Evolutionary conservation across 441 rosid species (phyloP).

Genomic region (Gossypium aridum): DNA sequence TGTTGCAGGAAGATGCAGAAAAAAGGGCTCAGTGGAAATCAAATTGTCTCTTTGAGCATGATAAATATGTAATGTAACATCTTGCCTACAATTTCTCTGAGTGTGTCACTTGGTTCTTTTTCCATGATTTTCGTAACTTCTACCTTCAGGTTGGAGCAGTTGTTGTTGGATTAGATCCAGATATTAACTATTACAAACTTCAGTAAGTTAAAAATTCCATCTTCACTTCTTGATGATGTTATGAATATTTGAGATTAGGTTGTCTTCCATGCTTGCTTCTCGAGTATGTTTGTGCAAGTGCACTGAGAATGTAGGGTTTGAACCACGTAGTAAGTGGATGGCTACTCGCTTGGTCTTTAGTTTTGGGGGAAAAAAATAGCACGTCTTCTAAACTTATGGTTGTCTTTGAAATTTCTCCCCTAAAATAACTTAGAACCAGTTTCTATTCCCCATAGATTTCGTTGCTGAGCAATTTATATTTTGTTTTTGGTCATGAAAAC

Average conservation of each 20-base stretch:
- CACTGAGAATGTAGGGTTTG: not conserved
- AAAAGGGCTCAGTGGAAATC: conserved; percentile 60
- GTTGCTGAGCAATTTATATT: not conserved
- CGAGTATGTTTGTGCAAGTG: not conserved
- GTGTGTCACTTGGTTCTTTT: not conserved
- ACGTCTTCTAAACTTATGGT: not conserved
- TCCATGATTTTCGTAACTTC: conserved; percentile 12
- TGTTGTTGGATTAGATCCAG: conserved; percentile 79
- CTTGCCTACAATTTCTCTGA: conserved; percentile 15
- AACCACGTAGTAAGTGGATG: not conserved
- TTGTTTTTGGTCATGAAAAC: not conserved
- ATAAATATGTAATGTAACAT: conserved; percentile 58
- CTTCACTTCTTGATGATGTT: not conserved
- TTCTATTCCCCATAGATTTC: not conserved
- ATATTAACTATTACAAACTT: conserved; percentile 83
- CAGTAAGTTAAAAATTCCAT: conserved; percentile 46
- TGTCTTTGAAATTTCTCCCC: not conserved
- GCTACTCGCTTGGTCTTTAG: not conserved
- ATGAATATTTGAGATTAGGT: not conserved
- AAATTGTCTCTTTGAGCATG: conserved; percentile 58
- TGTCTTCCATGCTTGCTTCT: not conserved
- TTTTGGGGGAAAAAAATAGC: not conserved
- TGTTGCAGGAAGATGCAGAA: conserved; percentile 68
- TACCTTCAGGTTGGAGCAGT: conserved; percentile 83
- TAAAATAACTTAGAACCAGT: not conserved